Evolutionary conservation across 768 basidiomycete genomes (phyloP), one percentile per base, ranked within the genome.

Genomic region (Naganishia kalamii): DNA sequence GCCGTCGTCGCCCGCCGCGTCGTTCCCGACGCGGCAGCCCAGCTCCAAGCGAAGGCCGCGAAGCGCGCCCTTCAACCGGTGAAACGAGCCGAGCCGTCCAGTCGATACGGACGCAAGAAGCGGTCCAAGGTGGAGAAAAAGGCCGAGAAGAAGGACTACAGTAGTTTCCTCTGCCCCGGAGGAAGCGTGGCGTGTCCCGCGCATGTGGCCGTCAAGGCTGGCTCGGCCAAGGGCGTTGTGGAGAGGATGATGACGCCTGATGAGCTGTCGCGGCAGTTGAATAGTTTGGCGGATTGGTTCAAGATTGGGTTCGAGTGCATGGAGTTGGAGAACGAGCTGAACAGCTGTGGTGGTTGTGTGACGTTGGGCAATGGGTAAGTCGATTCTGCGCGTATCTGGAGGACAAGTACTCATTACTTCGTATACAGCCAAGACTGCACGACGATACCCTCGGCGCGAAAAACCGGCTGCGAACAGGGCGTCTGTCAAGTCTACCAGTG

Each of bases 301-400:
- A 75, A 69, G 50, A 65, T 75, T 27, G 78, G 77, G 13, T 79
- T 79, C 66, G 78, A 79, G 63, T 79, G 78, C 60, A 64, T 78
- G 35, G 77, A 78, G 35, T 51, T 75, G n/a, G 73, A 71, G 25
- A 71, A 69, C n/a, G 78, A 79, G 62, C 62, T 73, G 54, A 74
- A 72, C 30, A 73, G 70, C 47, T 79, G 78, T 67, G 78, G 78
- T 21, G 78, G 77, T 19, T 79, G 78, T 70, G 66, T 75, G 30
- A 70, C 71, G 4, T 65, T 79, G 17, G 76, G 76, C 33, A 27
- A 65, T 29, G 30, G 44, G 51, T 43, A 52, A 40, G 54, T 15
- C 15, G 37, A 19, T 21, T 4, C 7, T 10, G 12, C 23, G 13
- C 33, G 0, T 1, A n/a, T n/a, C n/a, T n/a, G 12, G 5, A 25